Base-by-base conservation (phyloP, 495 filamentous ascomycete species). In the Penicillium longicatenatum region DNA sequence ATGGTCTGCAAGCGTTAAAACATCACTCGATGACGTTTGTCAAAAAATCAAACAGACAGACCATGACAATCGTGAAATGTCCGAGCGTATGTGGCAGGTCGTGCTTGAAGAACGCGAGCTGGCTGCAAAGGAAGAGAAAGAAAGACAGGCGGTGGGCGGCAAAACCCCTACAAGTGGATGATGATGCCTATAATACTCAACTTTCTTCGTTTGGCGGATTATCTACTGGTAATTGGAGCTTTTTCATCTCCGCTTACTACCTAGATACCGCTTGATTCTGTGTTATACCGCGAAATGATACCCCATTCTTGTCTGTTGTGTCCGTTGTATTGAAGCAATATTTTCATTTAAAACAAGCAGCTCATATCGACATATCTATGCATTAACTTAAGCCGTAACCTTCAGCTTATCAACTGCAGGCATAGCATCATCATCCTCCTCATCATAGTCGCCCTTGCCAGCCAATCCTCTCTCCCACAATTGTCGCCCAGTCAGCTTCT, bases 401-500 rank as follows among this genome's bases (percentile, higher is more conserved):
- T 87, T 89, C 55, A 93, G 75, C 71, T 86, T 88, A 46, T 88
- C 84, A 44, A 91, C 70, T 61, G 84, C 84, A 29, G 75, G 69
- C 20, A 85, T 70, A 47, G 75, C 78, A 59, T 83, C 83, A 24
- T 80, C 76, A 42, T 76, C 78, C 7, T 82, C 80, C 44, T 92
- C 89, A 60, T 91, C 91, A 70, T 92, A 88, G 50, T 87, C 89
- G 50, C 64, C 79, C 75, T 88, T 90, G 29, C 85, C 86, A 60
- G 79, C 91, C 67, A 96, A 75, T 9, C 92, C 92, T 49, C 83
- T 79, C 77, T 92, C 88, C 92, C 92, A 96, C 50, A 96, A 71
- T 68, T 96, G 86, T 70, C 77, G 89, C 33, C 92, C 92, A 6
- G 90, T 92, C 58, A 95, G 75, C 69, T 80, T 87, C 71, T 81